Evolutionary conservation across 306 rosid species (phyloP).

Genomic region (Leucaena leucocephala): DNA sequence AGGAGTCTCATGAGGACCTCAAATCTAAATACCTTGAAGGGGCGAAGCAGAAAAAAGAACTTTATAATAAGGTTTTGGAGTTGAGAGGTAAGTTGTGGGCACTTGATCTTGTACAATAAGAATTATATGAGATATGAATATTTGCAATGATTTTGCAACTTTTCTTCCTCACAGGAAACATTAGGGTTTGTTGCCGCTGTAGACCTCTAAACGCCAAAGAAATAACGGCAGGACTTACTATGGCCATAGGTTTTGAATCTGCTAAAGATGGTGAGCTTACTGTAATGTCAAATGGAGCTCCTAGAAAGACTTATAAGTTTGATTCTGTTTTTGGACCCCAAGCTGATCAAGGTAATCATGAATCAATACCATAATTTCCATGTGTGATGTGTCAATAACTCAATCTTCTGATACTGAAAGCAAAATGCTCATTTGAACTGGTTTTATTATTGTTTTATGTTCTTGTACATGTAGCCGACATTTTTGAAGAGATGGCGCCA

Average conservation of each 20-base stretch:
- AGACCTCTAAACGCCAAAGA: slow-evolving; percentile 84
- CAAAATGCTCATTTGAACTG: slow-evolving; percentile 21
- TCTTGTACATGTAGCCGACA: slow-evolving; percentile 54
- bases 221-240: slow-evolving; percentile 64
- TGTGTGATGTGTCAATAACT: background rate
- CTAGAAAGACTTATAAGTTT: slow-evolving; percentile 74
- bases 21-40: slow-evolving; percentile 74
- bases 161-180: slow-evolving; percentile 69
- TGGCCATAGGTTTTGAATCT: slow-evolving; percentile 84
- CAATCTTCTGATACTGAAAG: slow-evolving; percentile 20
- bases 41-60: slow-evolving; percentile 72
- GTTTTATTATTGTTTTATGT: slow-evolving; percentile 26
- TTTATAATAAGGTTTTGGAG: slow-evolving; percentile 89
- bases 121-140: slow-evolving; percentile 1
- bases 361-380: background rate
- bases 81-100: slow-evolving; percentile 67
- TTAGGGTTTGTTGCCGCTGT: slow-evolving; percentile 94
- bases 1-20: slow-evolving; percentile 60
- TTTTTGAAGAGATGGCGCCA: slow-evolving; percentile 84
- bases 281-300: slow-evolving; percentile 76
- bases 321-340: slow-evolving; percentile 88
- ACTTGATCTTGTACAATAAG: slow-evolving; percentile 28
- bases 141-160: slow-evolving; percentile 25
- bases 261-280: slow-evolving; percentile 84
- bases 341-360: slow-evolving; percentile 76